Conservation (phyloP, 202 grass and related monocot genomes). For the Musa balbisiana region DNA sequence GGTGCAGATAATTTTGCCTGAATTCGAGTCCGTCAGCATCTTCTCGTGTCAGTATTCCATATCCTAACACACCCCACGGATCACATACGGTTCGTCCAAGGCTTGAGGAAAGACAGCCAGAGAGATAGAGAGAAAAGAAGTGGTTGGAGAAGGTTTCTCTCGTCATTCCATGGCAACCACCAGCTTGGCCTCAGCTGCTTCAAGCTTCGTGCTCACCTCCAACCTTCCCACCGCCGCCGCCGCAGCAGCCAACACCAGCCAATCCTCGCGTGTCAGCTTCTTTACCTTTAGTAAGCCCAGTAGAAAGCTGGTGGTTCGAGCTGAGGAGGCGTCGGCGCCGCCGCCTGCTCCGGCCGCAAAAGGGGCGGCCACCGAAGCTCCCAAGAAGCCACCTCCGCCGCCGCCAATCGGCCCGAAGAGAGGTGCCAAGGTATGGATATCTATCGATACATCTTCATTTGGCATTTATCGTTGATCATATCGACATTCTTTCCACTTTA, state of each 20-base stretch:
- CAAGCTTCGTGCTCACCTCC: constrained; percentile 49
- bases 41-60: no score
- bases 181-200: constrained; percentile 49
- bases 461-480: no score
- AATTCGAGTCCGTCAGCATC: no score
- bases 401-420: constrained; percentile 63
- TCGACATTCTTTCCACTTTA: no score
- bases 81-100: no score
- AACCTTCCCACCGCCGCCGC: not conserved
- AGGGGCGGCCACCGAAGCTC: not conserved
- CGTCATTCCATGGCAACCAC: constrained; percentile 58
- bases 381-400: not conserved
- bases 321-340: constrained; percentile 30
- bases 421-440: constrained; percentile 44
- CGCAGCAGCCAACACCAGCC: not conserved
- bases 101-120: no score
- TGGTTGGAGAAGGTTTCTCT: not conserved
- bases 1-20: no score
- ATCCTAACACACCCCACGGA: no score
- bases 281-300: constrained; percentile 10
- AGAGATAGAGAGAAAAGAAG: no score
- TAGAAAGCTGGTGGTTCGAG: constrained; percentile 45
- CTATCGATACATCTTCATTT: no score
- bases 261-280: constrained; percentile 40
- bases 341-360: not conserved